These are phyloP conservation scores for Tanozyma kutaoensis DNA, from an alignment of 805 yeast species.

Conservation along the genomic window DNA sequence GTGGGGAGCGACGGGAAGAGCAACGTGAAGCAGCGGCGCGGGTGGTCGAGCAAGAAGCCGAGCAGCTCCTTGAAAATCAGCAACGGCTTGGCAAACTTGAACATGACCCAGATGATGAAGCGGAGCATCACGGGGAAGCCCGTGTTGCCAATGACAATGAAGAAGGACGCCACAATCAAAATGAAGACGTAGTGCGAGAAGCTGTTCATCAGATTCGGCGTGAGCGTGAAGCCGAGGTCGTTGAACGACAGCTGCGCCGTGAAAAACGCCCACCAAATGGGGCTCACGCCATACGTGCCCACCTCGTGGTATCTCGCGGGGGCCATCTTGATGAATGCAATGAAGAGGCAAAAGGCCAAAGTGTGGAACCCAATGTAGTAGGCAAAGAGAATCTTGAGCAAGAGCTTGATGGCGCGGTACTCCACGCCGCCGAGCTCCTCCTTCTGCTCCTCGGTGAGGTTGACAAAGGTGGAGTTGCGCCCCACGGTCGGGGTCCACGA, in stretches of 20 bases:
- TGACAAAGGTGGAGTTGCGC: slow-evolving; percentile 83
- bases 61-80: slow-evolving; percentile 62
- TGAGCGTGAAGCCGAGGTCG: slow-evolving; percentile 74
- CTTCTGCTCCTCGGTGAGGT: slow-evolving; percentile 68
- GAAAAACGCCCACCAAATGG: slow-evolving; percentile 92
- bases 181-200: slow-evolving; percentile 56
- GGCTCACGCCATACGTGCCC: slow-evolving; percentile 48
- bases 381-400: slow-evolving; percentile 46
- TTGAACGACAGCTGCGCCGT: slow-evolving; percentile 69
- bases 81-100: slow-evolving; percentile 51
- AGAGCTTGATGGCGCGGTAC: slow-evolving; percentile 72
- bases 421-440: slow-evolving; percentile 97
- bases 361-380: slow-evolving; percentile 74
- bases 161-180: slow-evolving; percentile 47
- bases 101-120: slow-evolving; percentile 69
- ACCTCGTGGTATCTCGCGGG: too few species aligned
- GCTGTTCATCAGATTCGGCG: slow-evolving; percentile 66
- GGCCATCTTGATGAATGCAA: slow-evolving; percentile 49
- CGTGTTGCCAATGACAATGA: slow-evolving; percentile 86
- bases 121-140: slow-evolving; percentile 84
- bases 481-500: slow-evolving; percentile 91
- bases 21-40: slow-evolving; percentile 90
- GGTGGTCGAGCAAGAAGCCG: slow-evolving; percentile 84
- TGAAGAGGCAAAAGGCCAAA: slow-evolving; percentile 34
- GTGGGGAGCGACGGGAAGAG: slow-evolving; percentile 89